Evolutionary conservation across 2,329 filamentous ascomycete species (phyloP).

Genomic region (Exophiala viscosa): DNA sequence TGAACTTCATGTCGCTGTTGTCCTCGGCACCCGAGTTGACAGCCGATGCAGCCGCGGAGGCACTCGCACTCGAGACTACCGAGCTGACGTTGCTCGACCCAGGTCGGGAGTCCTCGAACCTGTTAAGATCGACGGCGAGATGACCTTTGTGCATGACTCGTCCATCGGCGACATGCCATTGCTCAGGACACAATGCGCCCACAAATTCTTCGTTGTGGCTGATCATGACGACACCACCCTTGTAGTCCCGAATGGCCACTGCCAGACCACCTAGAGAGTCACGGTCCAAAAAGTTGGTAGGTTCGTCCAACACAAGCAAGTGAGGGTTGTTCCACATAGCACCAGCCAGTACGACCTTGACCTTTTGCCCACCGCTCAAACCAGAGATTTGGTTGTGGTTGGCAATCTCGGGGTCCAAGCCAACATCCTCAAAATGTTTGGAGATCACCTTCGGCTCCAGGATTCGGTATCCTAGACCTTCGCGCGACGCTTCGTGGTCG

Average conservation of each 20-base stretch:
- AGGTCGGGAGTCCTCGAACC: constrained; percentile 78
- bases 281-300: constrained; percentile 98
- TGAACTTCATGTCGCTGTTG: constrained; percentile 78
- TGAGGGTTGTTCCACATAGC: constrained; percentile 99
- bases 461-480: constrained; percentile 92
- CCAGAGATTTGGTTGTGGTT: constrained; percentile 98
- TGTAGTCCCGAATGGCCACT: constrained; percentile 97
- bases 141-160: constrained; percentile 80
- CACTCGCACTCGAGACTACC: constrained; percentile 54
- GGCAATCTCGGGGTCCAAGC: constrained; percentile 93
- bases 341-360: constrained; percentile 95
- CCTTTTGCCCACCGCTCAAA: constrained; percentile 93
- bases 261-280: constrained; percentile 94
- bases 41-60: constrained; percentile 63
- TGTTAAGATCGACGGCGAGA: constrained; percentile 68
- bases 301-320: constrained; percentile 93
- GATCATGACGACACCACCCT: constrained; percentile 98
- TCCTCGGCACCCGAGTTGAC: constrained; percentile 84
- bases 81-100: constrained; percentile 60
- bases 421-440: constrained; percentile 97
- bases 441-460: constrained; percentile 90
- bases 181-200: constrained; percentile 88
- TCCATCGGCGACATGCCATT: constrained; percentile 90
- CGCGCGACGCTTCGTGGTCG: constrained; percentile 96
- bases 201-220: constrained; percentile 99